A percentile compares a stretch with the other conserved stretches of the same genome.
These are phyloP conservation scores for Asclepias syriaca DNA, from an alignment of 257 asterid genomes.

Conservation along the genomic window DNA sequence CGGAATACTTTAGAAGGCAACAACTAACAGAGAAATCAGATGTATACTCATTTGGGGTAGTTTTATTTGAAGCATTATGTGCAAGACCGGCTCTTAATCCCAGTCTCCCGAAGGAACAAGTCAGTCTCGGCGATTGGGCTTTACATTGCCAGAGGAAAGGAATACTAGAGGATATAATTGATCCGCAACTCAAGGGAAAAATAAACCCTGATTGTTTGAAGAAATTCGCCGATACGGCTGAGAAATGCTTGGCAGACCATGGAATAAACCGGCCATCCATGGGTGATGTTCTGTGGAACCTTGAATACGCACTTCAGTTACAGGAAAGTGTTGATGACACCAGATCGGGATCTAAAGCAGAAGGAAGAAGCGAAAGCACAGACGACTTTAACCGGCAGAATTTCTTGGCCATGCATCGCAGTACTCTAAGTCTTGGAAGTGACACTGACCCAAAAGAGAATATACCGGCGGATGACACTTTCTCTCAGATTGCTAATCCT, in stretches of 20 bases:
- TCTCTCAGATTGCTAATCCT: conserved; percentile 62
- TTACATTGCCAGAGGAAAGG: conserved; percentile 56
- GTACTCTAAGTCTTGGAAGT: conserved; percentile 54
- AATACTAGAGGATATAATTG: conserved; percentile 49
- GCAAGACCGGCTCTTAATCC: conserved; percentile 74
- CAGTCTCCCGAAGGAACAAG: conserved; percentile 75
- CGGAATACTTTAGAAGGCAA: conserved; percentile 73
- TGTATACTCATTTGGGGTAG: conserved; percentile 85
- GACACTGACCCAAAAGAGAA: conserved; percentile 20
- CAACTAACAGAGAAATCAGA: conserved; percentile 83
- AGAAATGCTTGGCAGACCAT: conserved; percentile 73
- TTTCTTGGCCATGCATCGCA: conserved; percentile 68
- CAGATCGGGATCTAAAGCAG: conserved; percentile 7
- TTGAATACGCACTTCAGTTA: conserved; percentile 60
- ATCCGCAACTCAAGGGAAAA: conserved; percentile 67
- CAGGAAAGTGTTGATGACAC: conserved; percentile 38
- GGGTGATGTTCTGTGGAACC: conserved; percentile 84
- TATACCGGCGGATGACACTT: conserved; percentile 33
- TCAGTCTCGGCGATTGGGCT: conserved; percentile 78
- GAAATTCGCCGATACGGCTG: conserved; percentile 58
- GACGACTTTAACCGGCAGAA: conserved; percentile 45
- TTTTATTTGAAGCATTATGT: conserved; percentile 71
- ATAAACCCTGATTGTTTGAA: conserved; percentile 52
- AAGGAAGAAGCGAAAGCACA: not conserved
- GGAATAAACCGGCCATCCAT: conserved; percentile 66